A percentile compares a stretch with the other conserved stretches of the same genome.
These are phyloP conservation scores for Ambrosia trifida DNA, from an alignment of 129 eudicot genomes.

Conservation along the genomic window DNA sequence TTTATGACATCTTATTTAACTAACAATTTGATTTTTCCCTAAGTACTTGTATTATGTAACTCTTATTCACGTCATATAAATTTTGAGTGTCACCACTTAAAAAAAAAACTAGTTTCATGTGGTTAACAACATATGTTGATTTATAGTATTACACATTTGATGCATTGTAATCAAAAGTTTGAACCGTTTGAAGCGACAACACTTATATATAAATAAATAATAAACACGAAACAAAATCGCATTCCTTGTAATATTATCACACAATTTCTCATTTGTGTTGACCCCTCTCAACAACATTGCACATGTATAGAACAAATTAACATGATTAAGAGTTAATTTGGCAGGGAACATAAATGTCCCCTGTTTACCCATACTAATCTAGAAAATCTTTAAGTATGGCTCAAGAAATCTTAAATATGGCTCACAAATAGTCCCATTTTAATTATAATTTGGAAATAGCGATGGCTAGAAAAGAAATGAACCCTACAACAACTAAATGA, in stretches of 20 bases:
- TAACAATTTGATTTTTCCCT: too few relatives aligned
- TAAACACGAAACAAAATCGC: neutral
- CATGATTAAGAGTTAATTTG: neutral
- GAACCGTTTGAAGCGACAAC: too few relatives aligned
- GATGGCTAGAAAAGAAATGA: neutral
- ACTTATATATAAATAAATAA: neutral
- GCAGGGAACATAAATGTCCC: neutral
- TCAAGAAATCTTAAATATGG: neutral
- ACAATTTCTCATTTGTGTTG: neutral
- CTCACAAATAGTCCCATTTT: neutral
- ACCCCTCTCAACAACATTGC: neutral
- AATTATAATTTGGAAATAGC: neutral
- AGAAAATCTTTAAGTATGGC: neutral
- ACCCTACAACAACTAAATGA: slow-evolving; percentile 18
- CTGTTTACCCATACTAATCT: slow-evolving; percentile 5
- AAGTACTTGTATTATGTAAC: too few relatives aligned
- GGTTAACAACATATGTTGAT: too few relatives aligned
- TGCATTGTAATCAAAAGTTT: too few relatives aligned
- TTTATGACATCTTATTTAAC: too few relatives aligned
- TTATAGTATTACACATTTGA: too few relatives aligned
- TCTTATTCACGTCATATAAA: too few relatives aligned
- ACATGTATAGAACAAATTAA: slow-evolving; percentile 5
- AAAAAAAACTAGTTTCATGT: too few relatives aligned
- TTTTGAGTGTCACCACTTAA: too few relatives aligned
- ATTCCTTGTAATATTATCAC: neutral